These are phyloP conservation scores for Colletotrichum sp. DNA, from an alignment of 2,329 filamentous ascomycete species.

Conservation along the genomic window DNA sequence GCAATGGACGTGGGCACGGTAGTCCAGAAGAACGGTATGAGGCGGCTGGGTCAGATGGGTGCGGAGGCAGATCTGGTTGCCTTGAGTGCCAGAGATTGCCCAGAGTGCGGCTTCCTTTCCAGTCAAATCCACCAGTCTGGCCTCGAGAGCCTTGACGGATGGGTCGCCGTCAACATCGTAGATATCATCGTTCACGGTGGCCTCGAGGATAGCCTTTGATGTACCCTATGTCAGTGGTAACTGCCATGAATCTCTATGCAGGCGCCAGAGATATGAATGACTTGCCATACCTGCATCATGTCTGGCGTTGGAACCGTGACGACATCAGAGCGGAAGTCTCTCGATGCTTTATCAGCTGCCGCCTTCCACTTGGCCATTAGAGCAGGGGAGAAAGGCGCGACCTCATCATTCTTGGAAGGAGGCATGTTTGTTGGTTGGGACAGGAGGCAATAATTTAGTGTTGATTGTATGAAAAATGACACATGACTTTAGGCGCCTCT, in stretches of 20 bases:
- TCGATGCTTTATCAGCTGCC: neutral
- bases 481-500: neutral
- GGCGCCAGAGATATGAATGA: fast-evolving
- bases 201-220: neutral
- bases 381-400: neutral
- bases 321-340: neutral
- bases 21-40: neutral
- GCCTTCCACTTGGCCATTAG: neutral
- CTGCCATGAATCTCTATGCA: fast-evolving
- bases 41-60: neutral
- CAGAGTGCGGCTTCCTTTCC: neutral
- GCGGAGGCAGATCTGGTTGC: neutral
- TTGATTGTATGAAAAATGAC: neutral
- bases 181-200: neutral
- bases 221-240: fast-evolving
- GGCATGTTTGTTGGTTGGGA: neutral
- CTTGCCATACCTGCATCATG: neutral
- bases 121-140: neutral
- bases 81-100: neutral
- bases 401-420: neutral
- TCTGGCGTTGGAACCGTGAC: neutral
- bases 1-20: neutral
- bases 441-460: fast-evolving
- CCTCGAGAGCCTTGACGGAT: neutral
- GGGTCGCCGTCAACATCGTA: neutral